Percentiles rank a stretch among this genome's conserved stretches.
Conservation (phyloP, 1,139 yeast genomes). For the Debaryomyces sp. region DNA sequence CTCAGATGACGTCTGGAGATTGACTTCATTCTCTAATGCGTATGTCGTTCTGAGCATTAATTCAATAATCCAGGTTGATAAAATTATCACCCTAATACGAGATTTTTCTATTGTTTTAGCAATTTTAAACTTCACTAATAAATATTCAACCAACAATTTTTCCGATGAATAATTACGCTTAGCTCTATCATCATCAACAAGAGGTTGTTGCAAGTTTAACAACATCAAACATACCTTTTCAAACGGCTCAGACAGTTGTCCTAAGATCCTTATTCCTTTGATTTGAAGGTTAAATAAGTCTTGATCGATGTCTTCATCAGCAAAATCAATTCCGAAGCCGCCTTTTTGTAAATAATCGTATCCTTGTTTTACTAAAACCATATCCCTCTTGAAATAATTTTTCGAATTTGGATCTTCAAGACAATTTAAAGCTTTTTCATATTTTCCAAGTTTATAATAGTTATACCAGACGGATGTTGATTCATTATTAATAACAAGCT, state of each 20-base stretch:
- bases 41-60: constrained; percentile 37
- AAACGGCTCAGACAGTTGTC: constrained; percentile 66
- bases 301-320: constrained; percentile 13
- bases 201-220: constrained; percentile 39
- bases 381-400: constrained; percentile 46
- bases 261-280: constrained; percentile 66
- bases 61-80: constrained; percentile 87
- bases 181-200: constrained; percentile 1
- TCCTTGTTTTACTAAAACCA: constrained; percentile 67
- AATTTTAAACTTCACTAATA: constrained; percentile 52
- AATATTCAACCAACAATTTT: constrained; percentile 53
- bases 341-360: constrained; percentile 51
- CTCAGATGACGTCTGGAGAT: constrained; percentile 5
- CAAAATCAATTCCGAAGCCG: constrained; percentile 38
- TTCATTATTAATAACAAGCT: constrained; percentile 72
- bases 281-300: constrained; percentile 29
- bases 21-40: constrained; percentile 22
- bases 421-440: constrained; percentile 66
- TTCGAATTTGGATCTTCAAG: constrained; percentile 30
- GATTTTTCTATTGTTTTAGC: constrained; percentile 38
- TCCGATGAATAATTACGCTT: constrained; percentile 32
- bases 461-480: constrained; percentile 76
- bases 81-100: constrained; percentile 57
- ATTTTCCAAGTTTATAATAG: constrained; percentile 61
- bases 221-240: constrained; percentile 71